Conservation (phyloP, 805 yeast genomes). For the Zygosaccharomyces siamensis region DNA sequence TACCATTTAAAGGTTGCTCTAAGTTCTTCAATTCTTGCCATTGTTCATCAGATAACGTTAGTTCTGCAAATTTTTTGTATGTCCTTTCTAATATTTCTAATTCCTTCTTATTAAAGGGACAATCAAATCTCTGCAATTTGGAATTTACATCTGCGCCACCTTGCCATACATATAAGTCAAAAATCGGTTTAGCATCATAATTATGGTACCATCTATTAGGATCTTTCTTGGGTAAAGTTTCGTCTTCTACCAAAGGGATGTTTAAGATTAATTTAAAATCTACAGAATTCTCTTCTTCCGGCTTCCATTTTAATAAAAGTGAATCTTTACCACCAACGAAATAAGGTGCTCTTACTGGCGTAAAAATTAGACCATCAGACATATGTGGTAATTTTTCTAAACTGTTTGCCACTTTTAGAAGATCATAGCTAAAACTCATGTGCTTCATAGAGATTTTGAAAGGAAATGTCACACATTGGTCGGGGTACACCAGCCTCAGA, state of each 20-base stretch:
- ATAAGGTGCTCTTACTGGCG: slow-evolving; percentile 86
- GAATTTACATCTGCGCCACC: slow-evolving; percentile 45
- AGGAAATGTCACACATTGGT: slow-evolving; percentile 70
- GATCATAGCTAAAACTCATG: slow-evolving; percentile 79
- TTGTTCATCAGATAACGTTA: slow-evolving; percentile 61
- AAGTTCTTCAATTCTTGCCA: slow-evolving; percentile 71
- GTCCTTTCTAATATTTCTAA: slow-evolving; percentile 36
- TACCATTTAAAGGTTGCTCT: slow-evolving; percentile 79
- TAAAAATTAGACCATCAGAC: slow-evolving; percentile 90
- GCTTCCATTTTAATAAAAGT: slow-evolving; percentile 90
- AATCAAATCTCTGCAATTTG: slow-evolving; percentile 28
- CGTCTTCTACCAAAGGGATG: slow-evolving; percentile 34
- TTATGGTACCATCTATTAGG: slow-evolving; percentile 69
- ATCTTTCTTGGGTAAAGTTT: slow-evolving; percentile 44
- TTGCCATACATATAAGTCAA: slow-evolving; percentile 71
- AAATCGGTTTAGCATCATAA: slow-evolving; percentile 73
- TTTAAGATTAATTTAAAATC: slow-evolving; percentile 69
- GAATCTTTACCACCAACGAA: slow-evolving; percentile 77
- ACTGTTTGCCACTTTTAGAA: slow-evolving; percentile 67
- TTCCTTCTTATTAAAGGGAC: slow-evolving; percentile 32
- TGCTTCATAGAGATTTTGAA: slow-evolving; percentile 82
- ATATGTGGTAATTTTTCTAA: slow-evolving; percentile 75
- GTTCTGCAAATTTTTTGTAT: slow-evolving; percentile 62
- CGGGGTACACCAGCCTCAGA: slow-evolving; percentile 64
- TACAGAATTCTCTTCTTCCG: slow-evolving; percentile 89